Base-by-base conservation (phyloP, 129 eudicot species). In the Flaveria ramosissima region DNA sequence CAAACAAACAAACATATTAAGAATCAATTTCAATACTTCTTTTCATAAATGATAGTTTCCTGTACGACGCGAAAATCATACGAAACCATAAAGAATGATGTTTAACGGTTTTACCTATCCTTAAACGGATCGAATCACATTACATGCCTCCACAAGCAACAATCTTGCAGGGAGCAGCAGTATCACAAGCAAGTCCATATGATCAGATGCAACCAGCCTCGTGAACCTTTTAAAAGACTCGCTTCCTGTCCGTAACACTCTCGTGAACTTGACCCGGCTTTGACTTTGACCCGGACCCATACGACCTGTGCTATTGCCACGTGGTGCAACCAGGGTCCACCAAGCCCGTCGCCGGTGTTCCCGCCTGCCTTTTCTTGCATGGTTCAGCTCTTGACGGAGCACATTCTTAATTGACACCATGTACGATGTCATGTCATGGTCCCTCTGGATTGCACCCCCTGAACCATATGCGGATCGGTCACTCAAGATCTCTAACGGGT, bases 401-500 rank as follows among this genome's bases (percentile, higher is more conserved):
- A 94, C 93, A 52, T 78, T 80, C 21, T 89, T 79, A 15, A 94
- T 82, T 0, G 97, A 87, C 53, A 78, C 83, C 70, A 89, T 72
- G 80, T 94, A 94, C 2, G 94, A 89, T 77, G 75, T 68, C 97
- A 94, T 86, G 80, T 91, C 96, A 41, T 91, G 97, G 70, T 94
- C 99, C 66, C 96, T 82, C 15, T 83, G 88, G 9, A 94, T 89
- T 46, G 83, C 73, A 21, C 99, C 99, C 27, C 78, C 89, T 0
- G 87, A 80, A 30, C 99, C 97, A 74, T 94, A 94, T 0, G 97
- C 91, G 19, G 88, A 66, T 6, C 97, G 87, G 60, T 89, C 97
- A 64, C 97, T 91, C 69, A 94, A 47, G 56, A 91, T 94, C 86
- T 91, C 99, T n/a, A 94, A 88, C 6, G 97, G 98, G 84, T 93